Evolutionary conservation across 805 yeast genomes (phyloP).

Genomic region (Komagataella pseudopastoris): DNA sequence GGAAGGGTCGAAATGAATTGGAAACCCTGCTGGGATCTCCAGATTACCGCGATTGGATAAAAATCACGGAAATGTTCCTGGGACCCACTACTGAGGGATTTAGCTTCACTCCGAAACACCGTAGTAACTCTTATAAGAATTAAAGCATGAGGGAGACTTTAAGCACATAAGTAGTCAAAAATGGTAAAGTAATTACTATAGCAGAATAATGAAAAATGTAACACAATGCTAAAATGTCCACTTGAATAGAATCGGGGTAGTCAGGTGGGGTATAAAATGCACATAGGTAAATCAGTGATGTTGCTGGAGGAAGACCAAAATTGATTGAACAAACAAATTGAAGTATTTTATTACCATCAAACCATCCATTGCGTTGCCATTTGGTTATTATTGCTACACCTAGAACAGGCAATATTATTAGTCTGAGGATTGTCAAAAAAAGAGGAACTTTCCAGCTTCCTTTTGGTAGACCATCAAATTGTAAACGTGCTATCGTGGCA

Average conservation of each 20-base stretch:
- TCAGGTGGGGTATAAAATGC: constrained; percentile 71
- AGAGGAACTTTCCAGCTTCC: constrained; percentile 64
- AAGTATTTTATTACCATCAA: constrained; percentile 43
- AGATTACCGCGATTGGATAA: constrained; percentile 91
- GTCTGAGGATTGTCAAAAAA: constrained; percentile 38
- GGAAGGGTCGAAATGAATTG: constrained; percentile 86
- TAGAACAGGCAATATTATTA: constrained; percentile 65
- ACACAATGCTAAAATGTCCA: constrained; percentile 75
- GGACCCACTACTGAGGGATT: constrained; percentile 74
- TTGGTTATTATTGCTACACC: constrained; percentile 62
- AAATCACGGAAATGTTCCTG: constrained; percentile 85
- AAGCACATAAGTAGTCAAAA: constrained; percentile 56
- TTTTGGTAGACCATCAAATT: constrained; percentile 41
- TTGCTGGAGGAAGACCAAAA: constrained; percentile 79
- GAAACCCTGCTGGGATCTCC: constrained; percentile 81
- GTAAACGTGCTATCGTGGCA: constrained; percentile 72
- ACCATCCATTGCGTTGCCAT: constrained; percentile 48
- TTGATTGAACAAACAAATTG: constrained; percentile 63
- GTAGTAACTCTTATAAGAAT: constrained; percentile 64
- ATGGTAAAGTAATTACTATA: constrained; percentile 58
- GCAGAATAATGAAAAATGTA: constrained; percentile 63
- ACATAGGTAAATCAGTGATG: constrained; percentile 77
- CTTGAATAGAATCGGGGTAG: constrained; percentile 39
- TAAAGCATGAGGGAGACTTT: constrained; percentile 32
- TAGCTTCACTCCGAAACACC: constrained; percentile 84